phyloP scores from a whole-genome alignment of 2,329 filamentous ascomycete species.

The Penicillium verrucosum region DNA sequence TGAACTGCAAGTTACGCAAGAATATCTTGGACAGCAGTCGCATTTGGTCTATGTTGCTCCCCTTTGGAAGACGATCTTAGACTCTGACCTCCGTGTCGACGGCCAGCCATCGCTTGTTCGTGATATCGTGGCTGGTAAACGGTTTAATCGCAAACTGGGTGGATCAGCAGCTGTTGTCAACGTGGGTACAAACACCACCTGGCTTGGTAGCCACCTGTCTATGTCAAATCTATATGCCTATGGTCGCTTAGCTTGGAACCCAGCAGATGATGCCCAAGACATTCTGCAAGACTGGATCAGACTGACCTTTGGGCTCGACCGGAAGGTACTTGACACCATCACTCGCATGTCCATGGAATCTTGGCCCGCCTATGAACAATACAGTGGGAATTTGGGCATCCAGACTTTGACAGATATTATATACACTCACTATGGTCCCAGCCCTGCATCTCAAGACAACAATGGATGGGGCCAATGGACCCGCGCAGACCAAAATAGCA shows the following conservation, averaged over 20 bases:
- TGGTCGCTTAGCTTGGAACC: conserved; percentile 65
- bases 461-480: conserved; percentile 73
- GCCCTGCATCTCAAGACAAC: conserved; percentile 62
- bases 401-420: conserved; percentile 68
- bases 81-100: conserved; percentile 65
- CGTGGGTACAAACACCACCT: conserved; percentile 63
- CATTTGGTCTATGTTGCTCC: conserved; percentile 67
- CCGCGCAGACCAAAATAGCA: conserved; percentile 55
- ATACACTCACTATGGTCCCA: conserved; percentile 65
- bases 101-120: conserved; percentile 54
- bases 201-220: conserved; percentile 66
- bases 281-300: conserved; percentile 65
- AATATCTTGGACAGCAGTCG: conserved; percentile 68
- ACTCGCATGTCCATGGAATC: conserved; percentile 64
- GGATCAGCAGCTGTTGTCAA: conserved; percentile 67
- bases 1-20: conserved; percentile 65
- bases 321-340: conserved; percentile 56
- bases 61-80: conserved; percentile 65
- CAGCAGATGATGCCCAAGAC: conserved; percentile 46
- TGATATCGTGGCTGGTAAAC: conserved; percentile 59
- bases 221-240: conserved; percentile 72
- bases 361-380: conserved; percentile 69
- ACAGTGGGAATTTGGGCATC: conserved; percentile 66
- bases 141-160: conserved; percentile 56
- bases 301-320: conserved; percentile 60